Evolutionary conservation across 495 filamentous ascomycete genomes (phyloP), one percentile per base, ranked within the genome.

Genomic region (Tuber microsphaerosporum): DNA sequence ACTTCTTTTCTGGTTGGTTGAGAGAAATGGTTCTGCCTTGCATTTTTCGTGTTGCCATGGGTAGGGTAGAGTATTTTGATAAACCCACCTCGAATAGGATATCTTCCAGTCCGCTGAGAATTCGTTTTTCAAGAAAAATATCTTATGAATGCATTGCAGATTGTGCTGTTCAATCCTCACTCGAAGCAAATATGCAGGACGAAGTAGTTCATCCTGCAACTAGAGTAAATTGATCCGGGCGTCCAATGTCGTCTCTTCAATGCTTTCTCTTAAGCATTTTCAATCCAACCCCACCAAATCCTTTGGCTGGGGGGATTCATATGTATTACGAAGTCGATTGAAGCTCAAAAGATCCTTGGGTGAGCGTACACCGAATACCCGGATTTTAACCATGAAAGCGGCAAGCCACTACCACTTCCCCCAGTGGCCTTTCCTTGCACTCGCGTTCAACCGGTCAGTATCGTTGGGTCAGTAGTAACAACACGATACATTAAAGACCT

Each of bases 251-350:
- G 56, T 65, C 56, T 65, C 26, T 31, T 31, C 56, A 34, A 65
- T 65, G 26, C 56, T 65, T 31, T 34, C 56, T 65, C 56, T 19
- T 34, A 34, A 61, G 51, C 51, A 26, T 61, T 61, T 61, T 61
- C 51, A 31, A 34, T 65, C 5, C 56, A 34, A 34, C 56, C 26
- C 56, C 26, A 65, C 56, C 14, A 65, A 34, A 34, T 31, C 26
- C 14, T 26, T 19, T 65, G 26, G 26, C 7, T 65, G 56, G 56
- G 12, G 51, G 56, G 56, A n/a, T 65, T 65, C 56, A 26, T 65
- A 65, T 65, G 56, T 31, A 65, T 65, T 65, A 65, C 56, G 56
- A 65, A 65, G 56, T 65, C 26, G 56, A 65, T 65, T 65, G 56
- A 65, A 65, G 56, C 31, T 19, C 56, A 65, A 19, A 34, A 16